Base-by-base conservation (phyloP, 2,329 filamentous ascomycete species). In the Ophiocordyceps robertsii region DNA sequence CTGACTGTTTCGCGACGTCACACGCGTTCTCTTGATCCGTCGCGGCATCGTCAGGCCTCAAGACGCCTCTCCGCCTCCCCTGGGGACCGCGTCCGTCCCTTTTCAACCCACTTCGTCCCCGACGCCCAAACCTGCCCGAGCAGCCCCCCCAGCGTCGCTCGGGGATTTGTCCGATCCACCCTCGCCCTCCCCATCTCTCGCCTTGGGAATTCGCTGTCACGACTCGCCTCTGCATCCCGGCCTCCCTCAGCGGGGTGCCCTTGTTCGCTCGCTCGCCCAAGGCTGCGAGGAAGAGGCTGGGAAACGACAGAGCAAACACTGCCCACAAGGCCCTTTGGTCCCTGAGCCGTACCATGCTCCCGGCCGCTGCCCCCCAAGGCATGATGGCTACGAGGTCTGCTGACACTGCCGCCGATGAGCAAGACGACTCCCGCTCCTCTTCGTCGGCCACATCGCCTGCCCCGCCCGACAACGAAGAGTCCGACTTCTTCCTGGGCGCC, bases 401-500 rank as follows among this genome's bases (percentile, higher is more conserved):
- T 27, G 24, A 9, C 19, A 21, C 36, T 6, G 39, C 40, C 8
- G 38, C 42, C 16, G 65, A 67, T 33, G 56, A 63, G 5, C 63
- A 65, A 44, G 65, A 73, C 48, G 72, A 76, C 54, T 77, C 72
- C 36, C 67, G 72, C 47, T 75, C 73, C 2, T 75, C 73, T 4
- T 84, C 81, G 6, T 83, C 83, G 8, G 84, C 80, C 44, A 84
- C 82, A 57, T 88, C 84, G 1, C 83, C 84, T 37, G 77, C 74
- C 41, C 78, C 82, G 41, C 78, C 77, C 58, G 83, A 87, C 56
- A 87, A 93, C 63, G 84, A 89, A 57, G 90, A 95, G 64, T 94
- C 88, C 52, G 90, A 95, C 65, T 95, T 92, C 63, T 92, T 92
- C 62, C 82, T 84, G 59, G 76, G 74, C 44, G 82, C 84, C 54